Base-by-base conservation (phyloP, 2,329 filamentous ascomycete species). In the Hypoxylon sp. region DNA sequence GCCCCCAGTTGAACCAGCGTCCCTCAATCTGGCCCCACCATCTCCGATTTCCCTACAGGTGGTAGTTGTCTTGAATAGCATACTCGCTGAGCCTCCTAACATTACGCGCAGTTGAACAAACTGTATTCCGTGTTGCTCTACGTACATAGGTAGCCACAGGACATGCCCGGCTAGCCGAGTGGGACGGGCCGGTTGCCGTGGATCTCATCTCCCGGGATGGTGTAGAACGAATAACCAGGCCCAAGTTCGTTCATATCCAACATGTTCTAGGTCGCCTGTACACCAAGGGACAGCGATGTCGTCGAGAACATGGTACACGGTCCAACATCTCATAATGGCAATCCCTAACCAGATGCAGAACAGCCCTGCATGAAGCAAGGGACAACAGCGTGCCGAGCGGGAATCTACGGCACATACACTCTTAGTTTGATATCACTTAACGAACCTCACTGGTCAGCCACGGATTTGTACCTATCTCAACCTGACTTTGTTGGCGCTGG, bases 121-220 rank as follows among this genome's bases (percentile, higher is more conserved):
- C 16, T 33, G 12, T 8, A 38, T 18, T 22, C 16, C 33, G 33
- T 42, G 14, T 28, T 48, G 16, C 24, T 40, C 42, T 38, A 20
- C 22, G 44, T 58, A 33, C 44, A n/a, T n/a, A n/a, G n/a, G n/a
- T n/a, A n/a, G n/a, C 36, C 38, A 33, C 46, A 55, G 9, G 45
- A 46, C 33, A 40, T 20, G 54, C 30, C 32, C 50, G 38, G n/a
- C 53, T 62, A 65, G 51, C 61, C 58, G 61, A 69, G 55, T 65
- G 67, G 67, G 28, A 63, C 67, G 64, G 61, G 18, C 67, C 67
- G 67, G 64, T 32, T 67, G 48, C 64, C 64, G 64, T 67, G 36
- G 42, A 61, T 57, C 54, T 69, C 56, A 58, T 62, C 57, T 53
- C 36, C 64, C 53, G 38, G 61, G 67, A 42, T 67, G 51, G 14